phyloP scores from a whole-genome alignment of 164 flowering plant genomes.

The Umbellularia californica region DNA sequence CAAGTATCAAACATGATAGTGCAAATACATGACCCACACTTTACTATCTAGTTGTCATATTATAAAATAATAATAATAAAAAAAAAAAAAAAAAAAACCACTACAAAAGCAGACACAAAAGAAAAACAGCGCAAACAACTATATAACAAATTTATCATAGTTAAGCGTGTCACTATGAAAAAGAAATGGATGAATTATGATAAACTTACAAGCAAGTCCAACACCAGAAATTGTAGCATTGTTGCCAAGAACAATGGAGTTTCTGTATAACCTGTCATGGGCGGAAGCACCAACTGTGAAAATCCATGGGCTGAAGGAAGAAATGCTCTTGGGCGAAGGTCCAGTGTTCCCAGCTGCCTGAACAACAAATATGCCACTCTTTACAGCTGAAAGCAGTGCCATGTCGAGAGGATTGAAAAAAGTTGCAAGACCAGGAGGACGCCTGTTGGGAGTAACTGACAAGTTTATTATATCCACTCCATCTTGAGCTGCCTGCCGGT shows the following conservation, averaged over 20 bases:
- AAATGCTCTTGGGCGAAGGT: slow-evolving; percentile 83
- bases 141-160: too few species aligned
- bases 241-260: slow-evolving; percentile 78
- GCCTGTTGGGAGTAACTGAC: slow-evolving; percentile 95
- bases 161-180: too few species aligned
- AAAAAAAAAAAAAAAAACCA: too few species aligned
- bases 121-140: background rate
- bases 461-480: slow-evolving; percentile 94
- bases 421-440: slow-evolving; percentile 94
- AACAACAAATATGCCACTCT: slow-evolving; percentile 87
- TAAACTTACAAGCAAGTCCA: slow-evolving; percentile 87
- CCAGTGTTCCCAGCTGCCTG: slow-evolving; percentile 99
- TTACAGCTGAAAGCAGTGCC: slow-evolving; percentile 91
- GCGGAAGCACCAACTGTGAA: slow-evolving; percentile 93
- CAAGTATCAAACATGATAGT: background rate
- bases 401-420: slow-evolving; percentile 96
- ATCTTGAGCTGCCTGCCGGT: slow-evolving; percentile 90
- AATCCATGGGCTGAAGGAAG: slow-evolving; percentile 99
- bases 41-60: background rate
- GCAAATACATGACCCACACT: background rate
- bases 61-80: too few species aligned
- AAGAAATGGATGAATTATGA: too few species aligned
- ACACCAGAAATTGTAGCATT: slow-evolving; percentile 72
- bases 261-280: slow-evolving; percentile 75
- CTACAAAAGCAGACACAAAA: background rate